Conservation (phyloP, 495 filamentous ascomycete genomes). For the Chaetomidium leptoderma region DNA sequence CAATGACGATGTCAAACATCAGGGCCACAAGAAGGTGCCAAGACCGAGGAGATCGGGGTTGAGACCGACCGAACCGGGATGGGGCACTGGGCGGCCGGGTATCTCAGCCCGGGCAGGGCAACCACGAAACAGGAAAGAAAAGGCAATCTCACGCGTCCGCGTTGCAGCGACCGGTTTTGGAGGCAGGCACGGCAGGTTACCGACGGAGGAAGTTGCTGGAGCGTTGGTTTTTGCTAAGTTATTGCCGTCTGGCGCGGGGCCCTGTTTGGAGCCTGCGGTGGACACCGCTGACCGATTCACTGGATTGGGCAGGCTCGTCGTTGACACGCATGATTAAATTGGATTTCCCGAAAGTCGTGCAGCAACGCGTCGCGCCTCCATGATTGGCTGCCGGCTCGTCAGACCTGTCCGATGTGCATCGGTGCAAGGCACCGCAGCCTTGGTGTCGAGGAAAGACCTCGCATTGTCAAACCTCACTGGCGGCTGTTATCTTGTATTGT, state of each 20-base stretch:
- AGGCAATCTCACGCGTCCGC: background rate
- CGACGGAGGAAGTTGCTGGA: no score
- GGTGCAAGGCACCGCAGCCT: slow-evolving; percentile 21
- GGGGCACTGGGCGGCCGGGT: background rate
- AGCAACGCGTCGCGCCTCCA: slow-evolving; percentile 28
- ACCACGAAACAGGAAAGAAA: background rate
- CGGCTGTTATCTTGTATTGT: background rate
- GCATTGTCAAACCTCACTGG: slow-evolving; percentile 22
- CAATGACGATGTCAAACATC: no score
- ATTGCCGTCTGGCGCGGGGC: slow-evolving; percentile 9
- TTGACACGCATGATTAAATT: slow-evolving; percentile 38
- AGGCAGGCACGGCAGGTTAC: no score
- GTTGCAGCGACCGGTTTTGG: slow-evolving; percentile 6
- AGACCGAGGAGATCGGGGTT: background rate
- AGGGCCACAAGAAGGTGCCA: no score
- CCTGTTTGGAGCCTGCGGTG: slow-evolving; percentile 19
- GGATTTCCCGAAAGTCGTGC: slow-evolving; percentile 28
- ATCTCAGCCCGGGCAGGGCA: background rate
- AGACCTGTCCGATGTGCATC: slow-evolving; percentile 19
- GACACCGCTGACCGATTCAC: slow-evolving; percentile 2
- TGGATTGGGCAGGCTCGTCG: slow-evolving; percentile 27
- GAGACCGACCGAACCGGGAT: background rate
- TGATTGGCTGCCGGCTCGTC: slow-evolving; percentile 31
- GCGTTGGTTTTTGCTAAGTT: slow-evolving; percentile 6
- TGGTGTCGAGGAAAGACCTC: slow-evolving; percentile 12